A percentile compares a stretch with the other conserved stretches of the same genome.
phyloP scores from a whole-genome alignment of 2,329 filamentous ascomycete genomes.

The Blastomyces silverae region DNA sequence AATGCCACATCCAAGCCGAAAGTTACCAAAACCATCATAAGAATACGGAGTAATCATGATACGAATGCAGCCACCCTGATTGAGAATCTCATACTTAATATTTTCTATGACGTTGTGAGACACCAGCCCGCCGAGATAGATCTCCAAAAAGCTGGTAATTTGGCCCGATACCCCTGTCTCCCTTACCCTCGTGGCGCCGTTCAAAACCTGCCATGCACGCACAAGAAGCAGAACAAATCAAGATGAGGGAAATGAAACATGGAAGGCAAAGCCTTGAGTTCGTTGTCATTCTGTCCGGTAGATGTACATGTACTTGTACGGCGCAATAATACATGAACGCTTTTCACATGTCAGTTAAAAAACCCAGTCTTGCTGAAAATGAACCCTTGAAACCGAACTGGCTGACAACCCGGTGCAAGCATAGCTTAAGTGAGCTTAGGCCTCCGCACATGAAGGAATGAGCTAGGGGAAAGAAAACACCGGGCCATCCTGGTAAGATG shows the following conservation, averaged over 20 bases:
- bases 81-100: not conserved
- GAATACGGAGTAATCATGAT: not conserved
- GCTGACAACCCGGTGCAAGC: not conserved
- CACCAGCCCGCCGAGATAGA: not conserved
- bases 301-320: not conserved
- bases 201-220: conserved; percentile 1
- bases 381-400: not conserved
- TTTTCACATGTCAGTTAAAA: not conserved
- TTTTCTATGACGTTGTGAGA: not conserved
- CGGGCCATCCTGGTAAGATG: not conserved
- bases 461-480: not conserved
- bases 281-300: no score
- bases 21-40: not conserved
- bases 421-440: not conserved
- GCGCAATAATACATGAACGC: not conserved
- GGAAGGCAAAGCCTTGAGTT: not conserved
- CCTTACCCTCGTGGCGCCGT: not conserved
- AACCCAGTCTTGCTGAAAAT: not conserved
- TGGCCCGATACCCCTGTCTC: not conserved
- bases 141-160: not conserved
- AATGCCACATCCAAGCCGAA: not conserved
- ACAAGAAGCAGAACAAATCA: not conserved
- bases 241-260: not conserved
- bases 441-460: not conserved
- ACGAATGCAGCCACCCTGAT: not conserved